Base-by-base conservation (phyloP, 495 filamentous ascomycete genomes). In the Jackrogersella multiformis region DNA sequence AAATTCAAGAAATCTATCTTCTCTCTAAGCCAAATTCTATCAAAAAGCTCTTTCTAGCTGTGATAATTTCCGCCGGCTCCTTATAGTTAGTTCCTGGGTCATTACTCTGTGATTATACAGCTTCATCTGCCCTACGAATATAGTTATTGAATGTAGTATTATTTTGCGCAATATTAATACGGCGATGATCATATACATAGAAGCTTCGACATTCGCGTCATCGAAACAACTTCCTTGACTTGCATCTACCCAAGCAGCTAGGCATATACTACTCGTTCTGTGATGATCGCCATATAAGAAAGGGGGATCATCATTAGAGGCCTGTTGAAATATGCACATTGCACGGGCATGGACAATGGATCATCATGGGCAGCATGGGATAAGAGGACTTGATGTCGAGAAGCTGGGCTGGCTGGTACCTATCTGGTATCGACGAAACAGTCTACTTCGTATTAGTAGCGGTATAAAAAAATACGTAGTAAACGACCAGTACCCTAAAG, bases 261-360 rank as follows among this genome's bases (percentile, higher is more conserved):
- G 41, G n/a, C 44, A 28, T 48, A 15, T 21, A 32, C 28, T 28
- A 30, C 26, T 30, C 26, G 3, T 30, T 3, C 3, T 39, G 8
- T 56, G 52, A 23, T 7, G 60, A 63, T 63, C 60, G 23, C 44
- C 52, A 30, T 51, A 49, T 24, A 35, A 15, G 10, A 53, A 61
- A 65, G 54, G 61, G 44, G 61, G 61, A 65, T 65, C 61, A 36
- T 34, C 61, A 56, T 18, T 10, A 20, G 10, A 49, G 21, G 20
- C 28, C 26, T 64, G 38, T 34, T 64, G 20, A 45, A 54, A 51
- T 51, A 39, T 42, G 49, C 32, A 38, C 21, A 35, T 45, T 13
- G 20, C 16, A 30, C 30, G 36, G 32, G 34, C 30, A 58, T 55
- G 45, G 52, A 62, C 54, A 24, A 58, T 55, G 45, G 52, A 62